Base-by-base conservation (phyloP, 805 yeast genomes). In the Yarrowia divulgata region DNA sequence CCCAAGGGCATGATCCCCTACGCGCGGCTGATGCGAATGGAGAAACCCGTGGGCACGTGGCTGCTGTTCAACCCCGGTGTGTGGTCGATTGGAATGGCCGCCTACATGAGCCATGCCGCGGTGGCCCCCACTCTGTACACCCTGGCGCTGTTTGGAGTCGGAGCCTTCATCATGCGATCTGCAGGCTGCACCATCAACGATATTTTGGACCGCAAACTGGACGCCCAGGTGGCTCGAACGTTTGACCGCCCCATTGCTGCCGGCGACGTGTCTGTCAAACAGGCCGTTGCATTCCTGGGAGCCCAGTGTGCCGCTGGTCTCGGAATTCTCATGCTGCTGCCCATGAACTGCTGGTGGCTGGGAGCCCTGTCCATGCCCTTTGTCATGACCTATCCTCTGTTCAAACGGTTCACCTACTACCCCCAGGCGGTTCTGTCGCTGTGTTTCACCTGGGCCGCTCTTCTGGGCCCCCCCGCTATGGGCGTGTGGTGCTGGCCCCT, bases 151-250 rank as follows among this genome's bases (percentile, higher is more conserved):
- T 95, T 93, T 76, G 88, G 94, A 5, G 81, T 89, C 4, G 99
- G 99, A 14, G 85, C 98, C 0, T 75, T 93, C 48, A 83, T 94
- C 18, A 95, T 96, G 97, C 85, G 99, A 78, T 97, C 98, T 35
- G 98, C 97, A 1, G 99, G 99, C 0, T 95, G 99, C 77, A 93
- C 97, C 0, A 88, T 95, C 69, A 95, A 95, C 77, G 99, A 95
- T 78, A 82, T 94, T 55, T 82, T 89, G 76, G 99, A 95, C 77
- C 82, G 92, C 67, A 83, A 94, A 70, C 81, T 93, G 62, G 99
- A 95, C 75, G 83, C 85, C 72, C 85, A 92, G 77, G 99, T 95
- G 3, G 89, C 90, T 9, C 85, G 99, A 72, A 94, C 98, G 2
- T 85, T 88, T 63, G 91, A 88, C 75, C 83, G 99, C 75, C 99